Conservation (phyloP, 2,329 filamentous ascomycete species). For the Fusarium stilboides region DNA sequence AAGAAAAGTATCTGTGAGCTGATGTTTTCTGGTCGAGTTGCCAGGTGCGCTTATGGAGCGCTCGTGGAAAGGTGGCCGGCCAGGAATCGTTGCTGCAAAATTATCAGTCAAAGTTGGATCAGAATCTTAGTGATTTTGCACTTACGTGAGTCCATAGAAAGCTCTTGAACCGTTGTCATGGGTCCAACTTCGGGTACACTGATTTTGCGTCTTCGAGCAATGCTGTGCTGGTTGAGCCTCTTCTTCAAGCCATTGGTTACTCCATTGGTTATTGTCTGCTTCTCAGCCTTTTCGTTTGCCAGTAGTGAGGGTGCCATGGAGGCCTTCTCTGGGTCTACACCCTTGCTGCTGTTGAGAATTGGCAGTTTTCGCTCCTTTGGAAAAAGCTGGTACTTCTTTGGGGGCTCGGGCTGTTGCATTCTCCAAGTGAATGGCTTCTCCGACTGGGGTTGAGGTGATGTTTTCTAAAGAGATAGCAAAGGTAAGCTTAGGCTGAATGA, state of each 20-base stretch:
- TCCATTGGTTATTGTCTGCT: constrained; percentile 56
- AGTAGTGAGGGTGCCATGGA: constrained; percentile 60
- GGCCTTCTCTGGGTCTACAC: constrained; percentile 67
- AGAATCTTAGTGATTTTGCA: background rate
- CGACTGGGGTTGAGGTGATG: constrained; percentile 52
- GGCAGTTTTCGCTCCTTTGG: constrained; percentile 66
- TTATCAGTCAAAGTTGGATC: constrained; percentile 32
- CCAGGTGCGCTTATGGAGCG: constrained; percentile 75
- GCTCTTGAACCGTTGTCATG: constrained; percentile 78
- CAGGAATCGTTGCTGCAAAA: constrained; percentile 74
- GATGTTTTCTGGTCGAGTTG: constrained; percentile 63
- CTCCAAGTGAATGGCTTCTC: constrained; percentile 71
- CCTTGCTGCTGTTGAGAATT: constrained; percentile 61
- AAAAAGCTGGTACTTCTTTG: constrained; percentile 74
- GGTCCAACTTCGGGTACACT: constrained; percentile 76
- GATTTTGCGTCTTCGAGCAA: constrained; percentile 72
- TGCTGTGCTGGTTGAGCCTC: constrained; percentile 71
- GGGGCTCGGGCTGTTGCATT: constrained; percentile 68
- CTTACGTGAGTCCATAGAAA: constrained; percentile 80
- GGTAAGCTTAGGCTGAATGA: constrained; percentile 31
- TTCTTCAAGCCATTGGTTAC: constrained; percentile 62
- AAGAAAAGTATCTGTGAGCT: constrained; percentile 46
- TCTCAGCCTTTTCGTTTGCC: constrained; percentile 60
- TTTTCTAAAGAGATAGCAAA: constrained; percentile 40
- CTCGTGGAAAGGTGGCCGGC: constrained; percentile 75